Evolutionary conservation across 192 early-diverging fungal genomes (phyloP), one percentile per base, ranked within the genome.

Genomic region (Backusella morwellensis): DNA sequence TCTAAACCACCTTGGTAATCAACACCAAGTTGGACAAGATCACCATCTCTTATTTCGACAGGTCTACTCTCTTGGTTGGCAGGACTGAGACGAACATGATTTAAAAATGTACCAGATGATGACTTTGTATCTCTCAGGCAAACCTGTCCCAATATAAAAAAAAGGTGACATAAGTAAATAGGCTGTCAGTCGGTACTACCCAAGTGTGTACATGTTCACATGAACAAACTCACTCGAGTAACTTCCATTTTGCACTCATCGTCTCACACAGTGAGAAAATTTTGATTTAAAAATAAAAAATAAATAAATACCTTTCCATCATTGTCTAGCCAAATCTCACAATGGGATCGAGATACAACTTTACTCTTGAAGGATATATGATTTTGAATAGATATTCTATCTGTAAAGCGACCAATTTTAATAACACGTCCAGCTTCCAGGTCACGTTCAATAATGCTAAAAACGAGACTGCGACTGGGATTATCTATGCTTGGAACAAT

Each of bases 21-120:
- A 17, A 95, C 91, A 36, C 95, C 95, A 41, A 97, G 84, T 85
- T 97, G 94, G 23, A 97, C 85, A 59, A 97, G 88, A 72, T 97
- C 95, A 12, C 93, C 93, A 80, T 93, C 90, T 69, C 91, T 89
- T 70, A 97, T 67, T 63, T 91, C 89, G 26, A 90, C 87, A 29
- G 93, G 89, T 70, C 86, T 75, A 75, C 92, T 93, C 80, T 95
- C 93, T 69, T 92, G 90, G 1, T 90, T 91, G 17, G 93, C 90
- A 15, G 94, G 92, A 82, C 89, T 90, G 35, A 97, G 81, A 17
- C 96, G 85, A 81, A 95, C 90, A 84, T 95, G 90, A 88, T 97
- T 97, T 26, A 97, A 82, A 77, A 96, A 97, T 26, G 96, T 97
- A 15, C 96, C 96, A 40, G 94, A 95, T 11, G 96, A 97, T 44